These are phyloP conservation scores for Gossypium mustelinum DNA, from an alignment of 345 rosid species.

Conservation along the genomic window DNA sequence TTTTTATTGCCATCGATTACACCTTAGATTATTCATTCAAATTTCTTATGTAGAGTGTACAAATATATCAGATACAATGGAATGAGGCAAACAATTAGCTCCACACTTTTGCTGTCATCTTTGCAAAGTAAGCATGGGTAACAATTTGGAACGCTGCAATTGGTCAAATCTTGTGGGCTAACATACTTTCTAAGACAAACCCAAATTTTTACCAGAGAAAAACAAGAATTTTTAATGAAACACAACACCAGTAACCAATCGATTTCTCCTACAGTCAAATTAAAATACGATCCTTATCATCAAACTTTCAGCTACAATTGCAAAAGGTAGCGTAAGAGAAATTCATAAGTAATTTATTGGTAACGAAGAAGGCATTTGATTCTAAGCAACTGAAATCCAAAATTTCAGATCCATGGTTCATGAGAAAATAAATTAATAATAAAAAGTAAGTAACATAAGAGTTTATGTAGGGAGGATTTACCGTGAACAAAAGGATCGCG, in stretches of 20 bases:
- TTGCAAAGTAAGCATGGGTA: not conserved
- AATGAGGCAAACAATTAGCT: not conserved
- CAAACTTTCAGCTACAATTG: not conserved
- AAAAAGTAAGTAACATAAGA: not conserved
- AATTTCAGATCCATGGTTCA: not conserved
- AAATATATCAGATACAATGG: not conserved
- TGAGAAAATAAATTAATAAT: not conserved
- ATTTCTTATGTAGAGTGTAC: not conserved
- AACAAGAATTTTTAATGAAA: not conserved
- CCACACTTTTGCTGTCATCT: not conserved
- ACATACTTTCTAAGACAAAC: not conserved
- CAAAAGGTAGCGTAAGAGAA: too few relatives aligned
- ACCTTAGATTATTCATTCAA: not conserved
- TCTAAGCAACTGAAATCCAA: not conserved
- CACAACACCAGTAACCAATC: not conserved
- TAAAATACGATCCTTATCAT: not conserved
- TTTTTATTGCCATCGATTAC: not conserved
- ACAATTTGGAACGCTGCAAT: not conserved
- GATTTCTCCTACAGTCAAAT: not conserved
- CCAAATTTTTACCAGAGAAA: not conserved
- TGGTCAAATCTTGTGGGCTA: not conserved
- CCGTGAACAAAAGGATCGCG: slow-evolving; percentile 71
- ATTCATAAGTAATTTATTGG: too few relatives aligned
- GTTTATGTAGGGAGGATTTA: slow-evolving; percentile 15
- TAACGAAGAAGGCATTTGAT: too few relatives aligned